A percentile compares a stretch with the other conserved stretches of the same genome.
Evolutionary conservation across 192 early-diverging fungal species (phyloP).

Genomic region (Coemansia sp.): DNA sequence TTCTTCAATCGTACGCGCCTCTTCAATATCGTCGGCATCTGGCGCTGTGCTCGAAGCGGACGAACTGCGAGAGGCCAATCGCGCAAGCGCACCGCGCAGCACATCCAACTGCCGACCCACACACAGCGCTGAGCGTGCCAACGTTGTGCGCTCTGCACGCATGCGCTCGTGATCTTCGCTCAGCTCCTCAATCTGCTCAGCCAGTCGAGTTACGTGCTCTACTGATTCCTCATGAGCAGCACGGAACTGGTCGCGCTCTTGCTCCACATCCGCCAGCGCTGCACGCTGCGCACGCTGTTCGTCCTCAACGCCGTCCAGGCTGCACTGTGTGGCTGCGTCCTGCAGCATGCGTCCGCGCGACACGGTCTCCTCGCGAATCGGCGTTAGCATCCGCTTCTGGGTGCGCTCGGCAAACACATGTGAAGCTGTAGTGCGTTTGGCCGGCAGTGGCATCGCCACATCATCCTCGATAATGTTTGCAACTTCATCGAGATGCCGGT

Average conservation of each 20-base stretch:
- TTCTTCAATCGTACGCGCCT: slow-evolving; percentile 31
- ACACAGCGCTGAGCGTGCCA: slow-evolving; percentile 29
- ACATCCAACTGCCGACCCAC: slow-evolving; percentile 41
- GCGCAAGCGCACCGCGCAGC: slow-evolving; percentile 24
- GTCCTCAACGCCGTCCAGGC: slow-evolving; percentile 18
- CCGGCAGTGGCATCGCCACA: neutral
- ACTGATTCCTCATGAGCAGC: slow-evolving; percentile 39
- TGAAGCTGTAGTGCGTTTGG: neutral
- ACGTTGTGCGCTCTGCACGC: slow-evolving; percentile 33
- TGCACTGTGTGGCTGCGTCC: slow-evolving; percentile 28
- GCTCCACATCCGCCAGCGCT: slow-evolving; percentile 29
- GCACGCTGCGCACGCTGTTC: slow-evolving; percentile 23
- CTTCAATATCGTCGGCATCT: slow-evolving; percentile 28
- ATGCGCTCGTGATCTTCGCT: slow-evolving; percentile 46
- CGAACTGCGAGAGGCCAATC: slow-evolving; percentile 13
- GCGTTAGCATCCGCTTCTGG: slow-evolving; percentile 32
- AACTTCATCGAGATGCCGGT: slow-evolving; percentile 44
- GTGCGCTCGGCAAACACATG: slow-evolving; percentile 12
- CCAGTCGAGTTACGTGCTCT: slow-evolving; percentile 31
- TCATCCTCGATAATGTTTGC: slow-evolving; percentile 42
- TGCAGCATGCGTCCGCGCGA: neutral
- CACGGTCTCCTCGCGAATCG: slow-evolving; percentile 40
- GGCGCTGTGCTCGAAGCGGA: neutral
- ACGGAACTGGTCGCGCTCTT: slow-evolving; percentile 53
- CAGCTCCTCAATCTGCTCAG: slow-evolving; percentile 46